Evolutionary conservation across 495 filamentous ascomycete species (phyloP).

Genomic region (Penicillium canariense): DNA sequence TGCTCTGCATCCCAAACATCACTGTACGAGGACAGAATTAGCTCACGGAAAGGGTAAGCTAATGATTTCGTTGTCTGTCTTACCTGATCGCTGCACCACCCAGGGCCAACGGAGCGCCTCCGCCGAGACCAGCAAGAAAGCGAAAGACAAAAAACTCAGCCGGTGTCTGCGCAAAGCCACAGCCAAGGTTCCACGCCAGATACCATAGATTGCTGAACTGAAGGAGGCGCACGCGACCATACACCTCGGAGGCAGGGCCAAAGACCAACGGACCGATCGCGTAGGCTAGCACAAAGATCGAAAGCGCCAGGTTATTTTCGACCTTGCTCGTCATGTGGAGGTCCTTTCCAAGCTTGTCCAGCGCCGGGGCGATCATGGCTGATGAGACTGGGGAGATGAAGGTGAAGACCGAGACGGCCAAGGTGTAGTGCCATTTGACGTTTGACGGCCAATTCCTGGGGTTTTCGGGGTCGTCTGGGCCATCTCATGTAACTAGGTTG

Average conservation of each 20-base stretch:
- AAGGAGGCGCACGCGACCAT: constrained; percentile 52
- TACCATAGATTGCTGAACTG: constrained; percentile 44
- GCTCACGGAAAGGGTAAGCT: not conserved
- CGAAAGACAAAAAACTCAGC: constrained; percentile 53
- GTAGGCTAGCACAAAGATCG: constrained; percentile 49
- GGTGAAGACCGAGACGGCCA: constrained; percentile 11
- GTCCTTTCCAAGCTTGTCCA: constrained; percentile 50
- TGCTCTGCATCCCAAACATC: constrained; percentile 37
- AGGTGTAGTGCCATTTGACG: not conserved
- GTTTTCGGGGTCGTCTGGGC: not conserved
- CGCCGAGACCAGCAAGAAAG: constrained; percentile 53
- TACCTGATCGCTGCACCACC: constrained; percentile 28
- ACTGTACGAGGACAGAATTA: not conserved
- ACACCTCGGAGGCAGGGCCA: constrained; percentile 60
- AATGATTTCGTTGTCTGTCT: not conserved
- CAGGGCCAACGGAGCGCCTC: constrained; percentile 44
- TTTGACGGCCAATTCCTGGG: constrained; percentile 3
- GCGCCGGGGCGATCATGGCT: constrained; percentile 64
- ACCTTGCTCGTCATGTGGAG: constrained; percentile 49
- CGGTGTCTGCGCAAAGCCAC: constrained; percentile 49
- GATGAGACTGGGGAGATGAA: constrained; percentile 49
- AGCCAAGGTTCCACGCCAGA: constrained; percentile 52
- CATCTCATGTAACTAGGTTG: not conserved
- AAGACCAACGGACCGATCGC: constrained; percentile 51
- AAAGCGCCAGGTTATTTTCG: constrained; percentile 49